Conservation (phyloP, 371 early-diverging fungal genomes). For the Umbelopsis sp. region DNA sequence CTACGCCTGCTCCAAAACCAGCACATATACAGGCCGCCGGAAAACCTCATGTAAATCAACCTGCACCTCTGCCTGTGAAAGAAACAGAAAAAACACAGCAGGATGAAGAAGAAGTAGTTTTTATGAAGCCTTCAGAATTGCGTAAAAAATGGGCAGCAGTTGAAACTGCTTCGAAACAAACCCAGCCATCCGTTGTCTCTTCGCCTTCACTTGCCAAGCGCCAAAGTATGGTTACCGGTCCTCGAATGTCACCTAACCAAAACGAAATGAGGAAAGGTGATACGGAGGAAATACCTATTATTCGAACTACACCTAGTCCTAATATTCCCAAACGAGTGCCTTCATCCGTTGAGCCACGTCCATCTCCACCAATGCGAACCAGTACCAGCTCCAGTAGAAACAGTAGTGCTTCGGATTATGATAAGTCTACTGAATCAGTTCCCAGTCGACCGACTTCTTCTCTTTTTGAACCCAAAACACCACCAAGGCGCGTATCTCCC, state of each 20-base stretch:
- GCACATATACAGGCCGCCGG: neutral
- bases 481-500: neutral
- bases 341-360: neutral
- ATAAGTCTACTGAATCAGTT: too few relatives aligned
- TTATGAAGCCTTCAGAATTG: constrained; percentile 14
- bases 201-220: neutral
- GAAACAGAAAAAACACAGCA: neutral
- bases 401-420: too few relatives aligned
- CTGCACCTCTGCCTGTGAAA: neutral
- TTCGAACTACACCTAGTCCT: neutral
- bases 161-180: constrained; percentile 5
- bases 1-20: neutral
- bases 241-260: neutral
- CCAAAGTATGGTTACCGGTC: neutral
- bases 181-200: neutral
- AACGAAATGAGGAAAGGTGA: too few relatives aligned
- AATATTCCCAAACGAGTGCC: neutral
- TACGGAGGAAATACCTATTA: neutral
- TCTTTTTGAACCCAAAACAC: neutral
- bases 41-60: neutral
- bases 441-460: too few relatives aligned
- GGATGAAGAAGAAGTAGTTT: neutral
- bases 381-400: neutral
- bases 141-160: constrained; percentile 15
- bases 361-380: neutral